These are phyloP conservation scores for Lachnellula arida DNA, from an alignment of 2,329 filamentous ascomycete species.

Conservation along the genomic window DNA sequence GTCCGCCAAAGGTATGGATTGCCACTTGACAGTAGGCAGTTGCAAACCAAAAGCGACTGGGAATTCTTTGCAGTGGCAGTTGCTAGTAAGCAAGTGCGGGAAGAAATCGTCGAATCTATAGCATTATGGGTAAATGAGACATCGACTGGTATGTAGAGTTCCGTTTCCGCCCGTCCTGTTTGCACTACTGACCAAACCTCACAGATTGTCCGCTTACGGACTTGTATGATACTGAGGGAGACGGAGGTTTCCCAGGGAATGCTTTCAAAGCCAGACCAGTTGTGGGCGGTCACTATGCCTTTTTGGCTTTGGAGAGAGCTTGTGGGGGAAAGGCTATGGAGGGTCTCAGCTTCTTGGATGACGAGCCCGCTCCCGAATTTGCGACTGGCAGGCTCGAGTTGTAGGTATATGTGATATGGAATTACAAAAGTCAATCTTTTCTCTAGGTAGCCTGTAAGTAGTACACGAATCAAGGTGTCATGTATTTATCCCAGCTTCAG, in stretches of 20 bases:
- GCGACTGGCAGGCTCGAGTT: slow-evolving; percentile 13
- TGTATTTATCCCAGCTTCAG: neutral
- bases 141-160: slow-evolving; percentile 46
- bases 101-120: slow-evolving; percentile 68
- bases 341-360: slow-evolving; percentile 49
- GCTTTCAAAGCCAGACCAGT: slow-evolving; percentile 80
- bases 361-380: slow-evolving; percentile 22
- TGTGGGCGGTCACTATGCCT: slow-evolving; percentile 80
- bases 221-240: slow-evolving; percentile 74
- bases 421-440: neutral
- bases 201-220: slow-evolving; percentile 72
- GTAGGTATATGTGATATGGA: slow-evolving; percentile 6
- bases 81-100: slow-evolving; percentile 60
- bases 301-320: slow-evolving; percentile 73
- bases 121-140: slow-evolving; percentile 84
- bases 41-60: slow-evolving; percentile 90
- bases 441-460: neutral
- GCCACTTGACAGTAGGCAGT: slow-evolving; percentile 74
- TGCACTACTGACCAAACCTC: slow-evolving; percentile 14
- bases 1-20: slow-evolving; percentile 79
- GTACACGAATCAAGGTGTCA: too few relatives aligned
- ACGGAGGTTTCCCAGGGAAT: slow-evolving; percentile 68
- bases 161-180: neutral
- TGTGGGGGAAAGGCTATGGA: slow-evolving; percentile 65
- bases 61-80: slow-evolving; percentile 85